A percentile compares a stretch with the other conserved stretches of the same genome.
These are phyloP conservation scores for Licmophora abbreviata DNA, from an alignment of 108 stramenopile genomes.

Conservation along the genomic window DNA sequence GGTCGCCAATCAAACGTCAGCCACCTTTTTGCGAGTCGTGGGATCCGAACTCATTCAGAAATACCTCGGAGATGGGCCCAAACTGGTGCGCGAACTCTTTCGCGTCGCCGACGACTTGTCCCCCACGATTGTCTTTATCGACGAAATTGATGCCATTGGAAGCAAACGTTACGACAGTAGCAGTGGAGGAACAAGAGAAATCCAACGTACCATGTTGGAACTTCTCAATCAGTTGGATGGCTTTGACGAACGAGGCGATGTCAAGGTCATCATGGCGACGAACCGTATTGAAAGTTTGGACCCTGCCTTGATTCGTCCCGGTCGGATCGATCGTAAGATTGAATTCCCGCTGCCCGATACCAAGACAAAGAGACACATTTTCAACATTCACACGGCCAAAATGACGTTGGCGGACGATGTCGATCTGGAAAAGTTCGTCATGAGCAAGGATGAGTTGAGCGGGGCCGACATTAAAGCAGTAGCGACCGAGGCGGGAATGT, in stretches of 20 bases:
- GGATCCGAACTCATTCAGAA: constrained; percentile 98
- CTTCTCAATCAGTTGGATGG: constrained; percentile 98
- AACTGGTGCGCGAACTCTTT: constrained; percentile 98
- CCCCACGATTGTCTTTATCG: constrained; percentile 98
- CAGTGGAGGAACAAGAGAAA: constrained; percentile 93
- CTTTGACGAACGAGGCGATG: constrained; percentile 96
- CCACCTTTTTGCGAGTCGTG: constrained; percentile 96
- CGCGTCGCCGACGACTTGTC: constrained; percentile 93
- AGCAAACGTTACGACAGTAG: constrained; percentile 95
- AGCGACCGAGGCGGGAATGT: constrained; percentile 98
- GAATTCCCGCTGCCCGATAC: constrained; percentile 98
- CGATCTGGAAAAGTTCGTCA: constrained; percentile 96
- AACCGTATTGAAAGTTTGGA: constrained; percentile 98
- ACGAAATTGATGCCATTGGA: constrained; percentile 99
- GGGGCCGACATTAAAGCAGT: constrained; percentile 99
- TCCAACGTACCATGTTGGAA: constrained; percentile 99
- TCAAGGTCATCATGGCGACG: constrained; percentile 99
- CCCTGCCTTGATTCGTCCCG: constrained; percentile 97
- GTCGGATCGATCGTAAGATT: constrained; percentile 99
- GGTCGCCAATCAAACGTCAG: constrained; percentile 98
- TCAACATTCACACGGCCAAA: constrained; percentile 93
- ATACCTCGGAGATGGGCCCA: constrained; percentile 99
- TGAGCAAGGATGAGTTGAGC: constrained; percentile 96
- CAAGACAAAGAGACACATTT: constrained; percentile 97
- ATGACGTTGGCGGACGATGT: constrained; percentile 97